These are phyloP conservation scores for Rehmannia glutinosa DNA, from an alignment of 257 asterid genomes.

Conservation along the genomic window DNA sequence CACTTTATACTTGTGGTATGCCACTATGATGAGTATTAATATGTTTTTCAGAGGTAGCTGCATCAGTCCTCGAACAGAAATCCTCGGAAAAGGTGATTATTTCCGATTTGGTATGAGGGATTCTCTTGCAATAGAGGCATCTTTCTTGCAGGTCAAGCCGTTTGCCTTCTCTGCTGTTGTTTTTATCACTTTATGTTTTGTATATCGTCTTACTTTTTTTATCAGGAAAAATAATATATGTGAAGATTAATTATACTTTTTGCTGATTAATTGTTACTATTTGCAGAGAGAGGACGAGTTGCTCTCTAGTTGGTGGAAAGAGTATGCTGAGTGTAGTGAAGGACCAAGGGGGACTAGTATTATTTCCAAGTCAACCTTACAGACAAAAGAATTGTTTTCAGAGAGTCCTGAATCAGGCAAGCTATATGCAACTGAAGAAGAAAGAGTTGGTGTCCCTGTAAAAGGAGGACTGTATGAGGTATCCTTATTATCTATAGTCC, in stretches of 20 bases:
- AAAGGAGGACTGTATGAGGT: conserved; percentile 98
- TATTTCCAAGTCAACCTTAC: conserved; percentile 25
- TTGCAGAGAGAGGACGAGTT: conserved; percentile 85
- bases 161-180: conserved; percentile 8
- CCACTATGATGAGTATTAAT: conserved; percentile 1
- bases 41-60: conserved; percentile 69
- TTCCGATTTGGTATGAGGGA: conserved; percentile 98
- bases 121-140: conserved; percentile 96
- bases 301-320: conserved; percentile 94
- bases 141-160: conserved; percentile 78
- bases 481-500: conserved; percentile 15
- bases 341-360: conserved; percentile 61
- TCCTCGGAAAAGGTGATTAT: conserved; percentile 91
- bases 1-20: not conserved
- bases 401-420: conserved; percentile 31
- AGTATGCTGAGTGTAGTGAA: conserved; percentile 92
- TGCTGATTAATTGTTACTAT: conserved; percentile 12
- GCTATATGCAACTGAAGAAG: conserved; percentile 57
- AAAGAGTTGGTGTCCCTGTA: conserved; percentile 97
- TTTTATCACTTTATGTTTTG: conserved; percentile 3
- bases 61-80: conserved; percentile 71
- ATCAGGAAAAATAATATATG: not conserved
- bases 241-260: not conserved
- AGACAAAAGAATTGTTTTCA: conserved; percentile 19
- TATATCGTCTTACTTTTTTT: not conserved